Evolutionary conservation across 306 rosid genomes (phyloP), one percentile per base, ranked within the genome.

Genomic region (Astragalus glycyphyllos): DNA sequence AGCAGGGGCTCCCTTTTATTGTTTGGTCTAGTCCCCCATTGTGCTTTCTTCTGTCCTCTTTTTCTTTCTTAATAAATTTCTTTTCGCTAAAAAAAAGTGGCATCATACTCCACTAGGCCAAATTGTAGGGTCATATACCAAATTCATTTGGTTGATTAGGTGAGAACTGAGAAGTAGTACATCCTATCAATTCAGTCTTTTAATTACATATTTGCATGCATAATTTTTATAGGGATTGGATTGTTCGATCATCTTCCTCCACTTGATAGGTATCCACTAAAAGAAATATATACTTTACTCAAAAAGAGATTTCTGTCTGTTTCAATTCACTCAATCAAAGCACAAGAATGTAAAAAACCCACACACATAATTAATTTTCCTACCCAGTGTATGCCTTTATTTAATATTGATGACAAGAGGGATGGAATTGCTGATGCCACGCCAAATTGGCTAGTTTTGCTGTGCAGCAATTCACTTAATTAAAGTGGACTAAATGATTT

Each of bases 351-450:
- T 3, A 42, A 37, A 6, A n/a, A 8, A 34, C 1, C 7, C 4
- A 35, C 14, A 17, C 5, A 20, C 17, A 16, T 50, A 35, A 9
- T 16, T 41, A 11, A 53, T 1, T 41, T 4, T 20, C 62, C 35
- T 5, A 16, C 35, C 41, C 41, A 37, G 1, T 37, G 41, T 37
- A 23, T 3, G 31, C 15, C 3, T 51, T 4, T 69, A 53, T 69
- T 69, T 70, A 70, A 56, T 56, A 56, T 37, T 26, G 12, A 44
- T 41, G 64, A 55, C 57, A 40, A 40, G 65, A 49, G 14, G 10
- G 16, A 58, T 34, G 11, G 60, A 35, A 38, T 4, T n/a, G 51
- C 11, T 10, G 54, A 3, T 61, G 26, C 47, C 6, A 4, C 3
- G 51, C 47, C 65, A 55, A 42, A 9, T 41, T 54, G 64, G 20